These are phyloP conservation scores for Phytophthora pisi DNA, from an alignment of 352 stramenopile genomes.

Conservation along the genomic window DNA sequence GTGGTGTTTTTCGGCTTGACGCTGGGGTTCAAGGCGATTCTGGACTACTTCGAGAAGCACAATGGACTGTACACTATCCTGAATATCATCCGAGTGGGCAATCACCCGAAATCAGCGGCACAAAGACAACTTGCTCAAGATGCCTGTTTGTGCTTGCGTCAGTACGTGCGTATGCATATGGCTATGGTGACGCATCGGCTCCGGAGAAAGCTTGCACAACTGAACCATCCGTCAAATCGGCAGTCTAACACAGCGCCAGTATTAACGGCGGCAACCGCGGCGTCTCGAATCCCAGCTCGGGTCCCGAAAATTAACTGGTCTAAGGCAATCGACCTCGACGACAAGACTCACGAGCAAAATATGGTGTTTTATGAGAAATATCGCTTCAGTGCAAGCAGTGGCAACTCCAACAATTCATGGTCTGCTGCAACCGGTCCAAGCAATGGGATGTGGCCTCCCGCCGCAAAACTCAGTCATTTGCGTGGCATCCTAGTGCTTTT, in stretches of 20 bases:
- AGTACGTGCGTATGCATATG: slow-evolving; percentile 87
- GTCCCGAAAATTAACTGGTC: slow-evolving; percentile 76
- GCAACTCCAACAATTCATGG: slow-evolving; percentile 57
- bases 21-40: slow-evolving; percentile 76
- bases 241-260: slow-evolving; percentile 38
- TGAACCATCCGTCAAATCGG: slow-evolving; percentile 64
- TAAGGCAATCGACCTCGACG: slow-evolving; percentile 84
- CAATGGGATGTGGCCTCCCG: slow-evolving; percentile 72
- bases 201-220: slow-evolving; percentile 61
- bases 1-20: slow-evolving; percentile 88
- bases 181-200: slow-evolving; percentile 73
- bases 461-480: slow-evolving; percentile 76
- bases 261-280: slow-evolving; percentile 55
- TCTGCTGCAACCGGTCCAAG: slow-evolving; percentile 57
- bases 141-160: slow-evolving; percentile 80
- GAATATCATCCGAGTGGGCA: slow-evolving; percentile 86
- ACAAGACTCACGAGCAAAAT: slow-evolving; percentile 86
- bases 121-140: slow-evolving; percentile 86
- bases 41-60: slow-evolving; percentile 86
- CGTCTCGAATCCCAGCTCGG: slow-evolving; percentile 65
- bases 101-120: slow-evolving; percentile 72
- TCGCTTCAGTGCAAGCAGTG: slow-evolving; percentile 65
- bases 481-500: slow-evolving; percentile 79
- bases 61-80: slow-evolving; percentile 85
- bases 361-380: slow-evolving; percentile 87